Evolutionary conservation across 192 early-diverging fungal genomes (phyloP).

Genomic region (Backusella sp.): DNA sequence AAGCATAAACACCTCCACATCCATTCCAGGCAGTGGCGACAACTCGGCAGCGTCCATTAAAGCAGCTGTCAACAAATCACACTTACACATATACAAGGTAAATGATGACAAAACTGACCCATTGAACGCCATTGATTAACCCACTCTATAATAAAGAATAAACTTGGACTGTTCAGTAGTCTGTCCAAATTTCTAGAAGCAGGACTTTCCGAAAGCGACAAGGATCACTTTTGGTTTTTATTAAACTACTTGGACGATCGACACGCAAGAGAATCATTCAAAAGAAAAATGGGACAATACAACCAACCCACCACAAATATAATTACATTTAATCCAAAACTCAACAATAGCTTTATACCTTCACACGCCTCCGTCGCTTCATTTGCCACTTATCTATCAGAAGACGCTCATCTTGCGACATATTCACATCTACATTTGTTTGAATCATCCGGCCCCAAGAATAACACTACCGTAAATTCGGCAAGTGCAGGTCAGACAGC

Average conservation of each 20-base stretch:
- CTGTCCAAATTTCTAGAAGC: conserved; percentile 55
- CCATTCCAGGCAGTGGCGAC: neutral
- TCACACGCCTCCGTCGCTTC: conserved; percentile 10
- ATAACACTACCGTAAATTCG: neutral
- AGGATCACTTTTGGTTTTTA: conserved; percentile 54
- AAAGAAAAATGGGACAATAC: conserved; percentile 7
- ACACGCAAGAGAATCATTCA: conserved; percentile 43
- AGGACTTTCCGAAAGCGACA: conserved; percentile 42
- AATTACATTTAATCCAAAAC: conserved; percentile 9
- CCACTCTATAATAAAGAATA: conserved; percentile 31
- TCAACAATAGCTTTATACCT: conserved; percentile 15
- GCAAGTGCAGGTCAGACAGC: neutral
- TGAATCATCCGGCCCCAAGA: conserved; percentile 22
- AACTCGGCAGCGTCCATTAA: conserved; percentile 25
- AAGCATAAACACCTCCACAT: conserved; percentile 31
- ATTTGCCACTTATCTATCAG: conserved; percentile 25
- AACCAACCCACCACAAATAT: neutral
- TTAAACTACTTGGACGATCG: conserved; percentile 43
- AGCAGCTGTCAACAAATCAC: conserved; percentile 24
- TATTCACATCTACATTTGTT: conserved; percentile 33
- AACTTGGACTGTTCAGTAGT: conserved; percentile 58
- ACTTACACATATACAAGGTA: conserved; percentile 34
- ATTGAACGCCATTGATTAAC: neutral
- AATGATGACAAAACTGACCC: neutral
- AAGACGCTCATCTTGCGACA: conserved; percentile 4